Evolutionary conservation across 2,329 filamentous ascomycete species (phyloP), one percentile per base, ranked within the genome.

Genomic region (Pezicula rhizophila): DNA sequence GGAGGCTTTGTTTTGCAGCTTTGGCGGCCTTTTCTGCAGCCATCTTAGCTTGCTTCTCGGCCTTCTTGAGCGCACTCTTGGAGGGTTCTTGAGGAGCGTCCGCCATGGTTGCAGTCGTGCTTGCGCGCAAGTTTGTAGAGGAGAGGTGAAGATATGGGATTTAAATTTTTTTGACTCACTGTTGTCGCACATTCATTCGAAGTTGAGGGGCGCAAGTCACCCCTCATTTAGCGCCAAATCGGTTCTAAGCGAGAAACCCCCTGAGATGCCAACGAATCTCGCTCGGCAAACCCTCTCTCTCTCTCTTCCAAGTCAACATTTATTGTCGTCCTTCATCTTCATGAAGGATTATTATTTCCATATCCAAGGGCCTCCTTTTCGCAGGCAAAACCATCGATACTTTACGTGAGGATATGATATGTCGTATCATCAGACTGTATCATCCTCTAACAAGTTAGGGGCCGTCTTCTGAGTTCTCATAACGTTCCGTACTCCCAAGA

Each of bases 41-140:
- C 65, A 77, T 70, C 64, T 78, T 78, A 52, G 78, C 78, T 64
- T 78, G 72, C 71, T 84, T 84, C 69, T 82, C 79, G 44, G 79
- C 79, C 73, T 82, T 83, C 68, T 84, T 84, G 62, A 78, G 66
- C 58, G 79, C 79, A 66, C 77, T 82, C 73, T 84, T 84, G 58
- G 79, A 82, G 49, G 70, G 72, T 52, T 59, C 62, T 44, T 51
- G 54, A 49, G 57, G 40, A 41, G 50, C 50, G 45, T 62, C 60
- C 48, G 55, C 52, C 55, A 59, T 57, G 51, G 26, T 54, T 52
- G 44, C 40, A 28, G 23, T 49, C 7, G 34, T 14, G 28, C 15
- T 8, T 41, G 48, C 25, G 23, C 28, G 28, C 28, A 18, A 12
- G 15, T 44, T 38, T 18, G 23, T 20, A 11, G 8, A 6, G 20